Percentiles rank a stretch among this genome's conserved stretches.
These are phyloP conservation scores for Arachis hypogaea DNA, from an alignment of 306 rosid species.

Conservation along the genomic window DNA sequence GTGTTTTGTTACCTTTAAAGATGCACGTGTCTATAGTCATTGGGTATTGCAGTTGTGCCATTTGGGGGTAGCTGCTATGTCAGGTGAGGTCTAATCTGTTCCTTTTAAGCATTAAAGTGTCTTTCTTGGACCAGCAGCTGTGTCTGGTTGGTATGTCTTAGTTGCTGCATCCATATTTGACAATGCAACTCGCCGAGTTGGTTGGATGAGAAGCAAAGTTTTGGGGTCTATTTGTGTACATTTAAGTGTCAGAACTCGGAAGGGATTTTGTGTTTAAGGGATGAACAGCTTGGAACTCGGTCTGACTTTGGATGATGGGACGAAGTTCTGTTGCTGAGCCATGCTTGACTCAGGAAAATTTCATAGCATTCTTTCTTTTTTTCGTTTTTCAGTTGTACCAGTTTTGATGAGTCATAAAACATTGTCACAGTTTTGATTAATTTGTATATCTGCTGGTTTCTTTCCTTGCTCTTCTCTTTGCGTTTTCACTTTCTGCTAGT, in stretches of 20 bases:
- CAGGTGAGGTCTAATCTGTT: slow-evolving; percentile 36
- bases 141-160: slow-evolving; percentile 37
- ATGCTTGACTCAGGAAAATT: slow-evolving; percentile 33
- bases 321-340: slow-evolving; percentile 33
- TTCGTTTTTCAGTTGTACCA: slow-evolving; percentile 32
- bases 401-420: slow-evolving; percentile 48
- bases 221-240: slow-evolving; percentile 49
- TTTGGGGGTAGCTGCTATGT: slow-evolving; percentile 43
- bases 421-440: slow-evolving; percentile 32
- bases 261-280: slow-evolving; percentile 23
- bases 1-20: slow-evolving; percentile 31
- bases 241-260: slow-evolving; percentile 14
- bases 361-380: slow-evolving; percentile 40
- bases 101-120: slow-evolving; percentile 34
- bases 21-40: slow-evolving; percentile 14
- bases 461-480: neutral
- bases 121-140: slow-evolving; percentile 40
- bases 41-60: slow-evolving; percentile 38
- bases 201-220: slow-evolving; percentile 39
- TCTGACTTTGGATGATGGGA: slow-evolving; percentile 41
- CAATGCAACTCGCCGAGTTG: slow-evolving; percentile 33
- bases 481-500: neutral
- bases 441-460: slow-evolving; percentile 36
- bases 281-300: slow-evolving; percentile 24
- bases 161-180: slow-evolving; percentile 44